A percentile compares a stretch with the other conserved stretches of the same genome.
Conservation (phyloP, 23 red algal species). For the Gracilaria caudata region DNA sequence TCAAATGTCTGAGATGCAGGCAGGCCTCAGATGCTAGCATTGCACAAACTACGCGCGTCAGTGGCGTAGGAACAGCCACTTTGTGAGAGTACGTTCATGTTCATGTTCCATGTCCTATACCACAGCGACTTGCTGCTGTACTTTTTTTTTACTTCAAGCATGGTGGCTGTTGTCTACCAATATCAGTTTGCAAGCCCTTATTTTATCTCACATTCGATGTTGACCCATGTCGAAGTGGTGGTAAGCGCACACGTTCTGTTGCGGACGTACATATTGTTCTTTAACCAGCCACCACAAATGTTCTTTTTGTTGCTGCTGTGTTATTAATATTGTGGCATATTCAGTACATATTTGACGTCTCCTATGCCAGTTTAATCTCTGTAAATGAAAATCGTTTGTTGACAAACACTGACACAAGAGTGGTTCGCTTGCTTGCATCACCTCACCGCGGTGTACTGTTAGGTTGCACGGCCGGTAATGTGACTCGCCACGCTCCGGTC, state of each 20-base stretch:
- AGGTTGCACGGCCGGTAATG: constrained; percentile 24
- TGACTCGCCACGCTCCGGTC: constrained; percentile 76
- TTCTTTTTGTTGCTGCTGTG: constrained; percentile 28
- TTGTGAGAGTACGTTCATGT: background rate
- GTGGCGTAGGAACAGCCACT: background rate
- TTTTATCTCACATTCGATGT: background rate
- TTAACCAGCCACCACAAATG: background rate
- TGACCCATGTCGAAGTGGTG: constrained; percentile 6
- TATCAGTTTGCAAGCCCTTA: constrained; percentile 5
- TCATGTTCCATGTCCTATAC: background rate
- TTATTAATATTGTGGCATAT: constrained; percentile 19
- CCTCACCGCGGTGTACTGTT: background rate
- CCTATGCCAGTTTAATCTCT: constrained; percentile 10
- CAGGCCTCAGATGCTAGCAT: background rate
- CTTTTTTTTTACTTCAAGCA: constrained; percentile 5
- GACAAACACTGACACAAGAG: background rate
- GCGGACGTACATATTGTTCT: background rate
- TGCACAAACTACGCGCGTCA: background rate
- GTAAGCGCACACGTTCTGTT: background rate
- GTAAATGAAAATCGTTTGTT: constrained; percentile 24
- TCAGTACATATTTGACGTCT: background rate
- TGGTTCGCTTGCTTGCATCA: background rate
- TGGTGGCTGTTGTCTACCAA: constrained; percentile 24
- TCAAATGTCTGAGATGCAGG: constrained; percentile 54
- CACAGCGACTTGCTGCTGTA: background rate